phyloP scores from a whole-genome alignment of 2,329 filamentous ascomycete genomes.

The Stachybotrys echinatus region DNA sequence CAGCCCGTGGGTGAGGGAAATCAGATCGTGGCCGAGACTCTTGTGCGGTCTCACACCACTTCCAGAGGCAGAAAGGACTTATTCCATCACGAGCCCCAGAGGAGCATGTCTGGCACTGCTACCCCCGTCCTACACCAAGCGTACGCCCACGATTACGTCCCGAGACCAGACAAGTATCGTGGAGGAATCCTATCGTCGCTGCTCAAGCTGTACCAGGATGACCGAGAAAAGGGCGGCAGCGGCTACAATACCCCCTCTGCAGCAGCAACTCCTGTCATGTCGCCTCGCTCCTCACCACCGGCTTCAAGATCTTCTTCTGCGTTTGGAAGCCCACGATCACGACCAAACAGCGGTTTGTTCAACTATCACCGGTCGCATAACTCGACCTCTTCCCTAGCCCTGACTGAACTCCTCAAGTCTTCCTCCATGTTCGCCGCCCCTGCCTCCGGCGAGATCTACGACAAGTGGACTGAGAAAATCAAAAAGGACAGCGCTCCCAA shows the following conservation, averaged over 20 bases:
- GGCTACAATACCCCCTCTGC: conserved; percentile 35
- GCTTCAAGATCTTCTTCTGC: conserved; percentile 34
- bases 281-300: conserved; percentile 35
- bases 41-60: conserved; percentile 25
- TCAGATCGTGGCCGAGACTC: conserved; percentile 20
- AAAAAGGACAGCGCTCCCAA: conserved; percentile 32
- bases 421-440: conserved; percentile 47
- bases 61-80: conserved; percentile 22
- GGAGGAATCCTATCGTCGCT: conserved; percentile 70
- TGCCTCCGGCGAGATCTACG: conserved; percentile 37
- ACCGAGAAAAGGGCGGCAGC: conserved; percentile 27
- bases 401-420: conserved; percentile 48
- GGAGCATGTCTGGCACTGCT: conserved; percentile 26
- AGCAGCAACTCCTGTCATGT: conserved; percentile 32
- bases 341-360: conserved; percentile 33
- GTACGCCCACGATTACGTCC: conserved; percentile 52
- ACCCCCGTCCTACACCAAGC: conserved; percentile 41
- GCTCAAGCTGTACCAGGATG: conserved; percentile 62
- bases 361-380: conserved; percentile 33
- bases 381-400: conserved; percentile 38
- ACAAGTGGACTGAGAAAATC: conserved; percentile 38
- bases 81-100: conserved; percentile 19
- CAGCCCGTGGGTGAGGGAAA: not conserved
- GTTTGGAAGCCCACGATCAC: conserved; percentile 22
- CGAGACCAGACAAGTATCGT: conserved; percentile 62